Percentiles rank a stretch among this genome's conserved stretches.
These are phyloP conservation scores for Pyrenula massariospora DNA, from an alignment of 495 filamentous ascomycete genomes.

Conservation along the genomic window DNA sequence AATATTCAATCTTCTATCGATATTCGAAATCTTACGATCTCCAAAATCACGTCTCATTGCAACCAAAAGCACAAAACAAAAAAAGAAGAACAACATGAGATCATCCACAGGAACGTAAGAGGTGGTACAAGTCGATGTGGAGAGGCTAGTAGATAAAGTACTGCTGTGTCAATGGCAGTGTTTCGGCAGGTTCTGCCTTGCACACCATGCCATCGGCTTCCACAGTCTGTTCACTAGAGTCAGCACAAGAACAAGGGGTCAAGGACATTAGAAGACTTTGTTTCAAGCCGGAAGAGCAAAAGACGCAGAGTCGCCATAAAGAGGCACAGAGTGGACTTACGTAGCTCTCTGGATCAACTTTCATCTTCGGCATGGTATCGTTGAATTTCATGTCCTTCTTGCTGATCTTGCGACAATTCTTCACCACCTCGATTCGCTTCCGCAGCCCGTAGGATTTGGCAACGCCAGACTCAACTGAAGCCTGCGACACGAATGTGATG, in stretches of 20 bases:
- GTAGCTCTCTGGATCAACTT: slow-evolving; percentile 87
- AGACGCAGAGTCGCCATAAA: no score
- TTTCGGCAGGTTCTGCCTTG: slow-evolving; percentile 58
- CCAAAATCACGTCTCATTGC: no score
- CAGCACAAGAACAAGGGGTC: not conserved
- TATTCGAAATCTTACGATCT: no score
- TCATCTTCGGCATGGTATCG: slow-evolving; percentile 78
- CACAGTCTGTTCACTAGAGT: slow-evolving; percentile 35
- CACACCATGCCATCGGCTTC: slow-evolving; percentile 76
- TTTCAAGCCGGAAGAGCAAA: no score
- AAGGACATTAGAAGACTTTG: not conserved
- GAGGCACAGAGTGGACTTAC: slow-evolving; percentile 20
- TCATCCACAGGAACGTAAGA: not conserved
- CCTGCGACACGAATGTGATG: slow-evolving; percentile 75
- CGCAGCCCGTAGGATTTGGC: slow-evolving; percentile 62
- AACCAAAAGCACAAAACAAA: not conserved
- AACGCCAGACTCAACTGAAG: slow-evolving; percentile 50
- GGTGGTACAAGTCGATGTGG: not conserved
- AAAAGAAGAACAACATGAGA: not conserved
- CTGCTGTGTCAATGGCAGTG: slow-evolving; percentile 68
- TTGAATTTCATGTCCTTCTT: slow-evolving; percentile 97
- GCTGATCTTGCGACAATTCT: slow-evolving; percentile 63
- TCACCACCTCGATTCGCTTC: slow-evolving; percentile 74
- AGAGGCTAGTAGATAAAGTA: slow-evolving; percentile 61
- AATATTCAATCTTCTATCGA: no score